Conservation (phyloP, 2,329 filamentous ascomycete species). For the Tolypocladium ovalisporum region DNA sequence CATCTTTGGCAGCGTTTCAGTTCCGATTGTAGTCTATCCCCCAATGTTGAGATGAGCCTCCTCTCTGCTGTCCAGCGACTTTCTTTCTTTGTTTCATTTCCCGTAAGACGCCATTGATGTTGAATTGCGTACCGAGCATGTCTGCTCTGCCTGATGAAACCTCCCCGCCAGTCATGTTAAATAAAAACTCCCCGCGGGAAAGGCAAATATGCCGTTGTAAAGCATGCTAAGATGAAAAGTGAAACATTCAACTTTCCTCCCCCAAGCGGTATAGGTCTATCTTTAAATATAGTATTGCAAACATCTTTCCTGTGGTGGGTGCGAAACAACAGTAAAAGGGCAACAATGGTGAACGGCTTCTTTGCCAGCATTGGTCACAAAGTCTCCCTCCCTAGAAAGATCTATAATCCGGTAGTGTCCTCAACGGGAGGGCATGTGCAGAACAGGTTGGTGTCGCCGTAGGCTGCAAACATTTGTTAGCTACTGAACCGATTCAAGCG, state of each 20-base stretch:
- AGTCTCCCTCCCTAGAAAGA: neutral
- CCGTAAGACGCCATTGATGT: slow-evolving; percentile 9
- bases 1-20: neutral
- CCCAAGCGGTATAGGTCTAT: neutral
- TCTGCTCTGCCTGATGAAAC: neutral
- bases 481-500: neutral
- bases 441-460: slow-evolving; percentile 86
- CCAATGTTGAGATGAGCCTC: slow-evolving; percentile 11
- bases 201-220: neutral
- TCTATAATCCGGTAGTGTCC: slow-evolving; percentile 28
- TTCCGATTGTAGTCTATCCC: slow-evolving; percentile 1
- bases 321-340: neutral
- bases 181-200: neutral
- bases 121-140: slow-evolving; percentile 7
- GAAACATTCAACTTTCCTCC: too few species aligned
- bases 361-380: neutral
- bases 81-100: neutral
- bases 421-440: slow-evolving; percentile 87
- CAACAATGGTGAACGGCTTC: neutral
- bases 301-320: neutral
- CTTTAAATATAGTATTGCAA: neutral
- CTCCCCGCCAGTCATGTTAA: neutral
- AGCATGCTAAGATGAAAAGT: neutral
- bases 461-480: slow-evolving; percentile 42
- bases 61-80: neutral